These are phyloP conservation scores for Kalanchoe fedtschenkoi DNA, from an alignment of 164 flowering plant genomes.

Conservation along the genomic window DNA sequence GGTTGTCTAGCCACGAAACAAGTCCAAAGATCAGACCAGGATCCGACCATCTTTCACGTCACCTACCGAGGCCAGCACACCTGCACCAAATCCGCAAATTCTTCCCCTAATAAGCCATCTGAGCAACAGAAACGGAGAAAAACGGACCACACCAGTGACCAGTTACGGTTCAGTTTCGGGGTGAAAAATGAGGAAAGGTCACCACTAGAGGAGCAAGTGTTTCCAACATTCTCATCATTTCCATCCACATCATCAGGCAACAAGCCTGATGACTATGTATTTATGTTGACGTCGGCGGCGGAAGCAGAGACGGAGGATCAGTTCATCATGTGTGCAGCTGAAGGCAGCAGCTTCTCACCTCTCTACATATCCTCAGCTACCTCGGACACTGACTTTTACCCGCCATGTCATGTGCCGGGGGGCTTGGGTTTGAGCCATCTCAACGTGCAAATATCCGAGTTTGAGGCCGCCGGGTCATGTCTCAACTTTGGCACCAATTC, in stretches of 20 bases:
- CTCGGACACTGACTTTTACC: conserved; percentile 27
- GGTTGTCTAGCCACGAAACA: conserved; percentile 52
- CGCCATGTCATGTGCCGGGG: conserved; percentile 13
- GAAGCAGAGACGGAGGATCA: conserved; percentile 10
- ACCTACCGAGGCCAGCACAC: conserved; percentile 39
- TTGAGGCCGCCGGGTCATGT: conserved; percentile 25
- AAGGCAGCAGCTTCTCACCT: too few species aligned
- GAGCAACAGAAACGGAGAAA: not conserved
- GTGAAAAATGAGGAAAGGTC: not conserved
- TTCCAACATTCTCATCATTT: not conserved
- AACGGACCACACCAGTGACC: conserved; percentile 1
- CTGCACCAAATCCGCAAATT: conserved; percentile 17
- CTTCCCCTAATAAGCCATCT: not conserved
- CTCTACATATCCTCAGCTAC: conserved; percentile 24
- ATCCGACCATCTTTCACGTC: conserved; percentile 32
- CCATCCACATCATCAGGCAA: not conserved
- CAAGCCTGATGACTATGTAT: not conserved
- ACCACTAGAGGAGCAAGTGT: not conserved
- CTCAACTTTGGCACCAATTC: conserved; percentile 27
- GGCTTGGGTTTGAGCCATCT: conserved; percentile 12
- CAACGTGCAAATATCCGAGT: conserved; percentile 17
- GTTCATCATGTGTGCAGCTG: conserved; percentile 11
- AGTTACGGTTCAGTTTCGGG: not conserved
- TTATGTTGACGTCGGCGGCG: not conserved
- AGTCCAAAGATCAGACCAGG: conserved; percentile 41